A percentile compares a stretch with the other conserved stretches of the same genome.
Evolutionary conservation across 495 filamentous ascomycete species (phyloP).

Genomic region (Barbatosphaeria neglecta): DNA sequence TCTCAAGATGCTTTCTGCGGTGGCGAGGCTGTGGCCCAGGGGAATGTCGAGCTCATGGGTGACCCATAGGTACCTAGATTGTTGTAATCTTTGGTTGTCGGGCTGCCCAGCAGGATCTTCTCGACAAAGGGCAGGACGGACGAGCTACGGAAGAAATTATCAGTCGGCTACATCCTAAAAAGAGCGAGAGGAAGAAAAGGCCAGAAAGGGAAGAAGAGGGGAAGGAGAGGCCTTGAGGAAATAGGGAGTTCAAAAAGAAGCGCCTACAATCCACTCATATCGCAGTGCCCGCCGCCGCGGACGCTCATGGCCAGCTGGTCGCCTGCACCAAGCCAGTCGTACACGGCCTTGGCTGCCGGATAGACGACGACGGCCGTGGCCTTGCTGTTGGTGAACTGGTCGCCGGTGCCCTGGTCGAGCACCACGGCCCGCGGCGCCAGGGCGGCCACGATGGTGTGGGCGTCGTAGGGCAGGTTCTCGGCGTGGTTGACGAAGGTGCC

Average conservation of each 20-base stretch:
- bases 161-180: too few relatives aligned
- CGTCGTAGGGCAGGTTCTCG: constrained; percentile 38
- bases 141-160: constrained; percentile 16
- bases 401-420: constrained; percentile 37
- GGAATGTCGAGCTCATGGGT: constrained; percentile 35
- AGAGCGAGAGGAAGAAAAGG: neutral
- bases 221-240: too few relatives aligned
- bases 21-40: constrained; percentile 32
- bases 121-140: constrained; percentile 39
- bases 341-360: constrained; percentile 39
- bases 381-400: constrained; percentile 40
- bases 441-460: constrained; percentile 41
- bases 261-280: constrained; percentile 38
- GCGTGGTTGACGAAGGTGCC: constrained; percentile 38
- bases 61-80: constrained; percentile 32
- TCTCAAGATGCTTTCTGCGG: constrained; percentile 13
- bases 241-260: too few relatives aligned
- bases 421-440: constrained; percentile 41
- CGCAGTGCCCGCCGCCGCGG: constrained; percentile 36
- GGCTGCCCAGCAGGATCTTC: constrained; percentile 35
- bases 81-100: constrained; percentile 34
- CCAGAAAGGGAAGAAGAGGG: too few relatives aligned
- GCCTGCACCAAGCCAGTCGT: constrained; percentile 37
- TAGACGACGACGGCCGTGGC: constrained; percentile 37
- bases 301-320: constrained; percentile 40